These are phyloP conservation scores for Saccharomycopsis crataegensis DNA, from an alignment of 1,139 yeast species.

Conservation along the genomic window DNA sequence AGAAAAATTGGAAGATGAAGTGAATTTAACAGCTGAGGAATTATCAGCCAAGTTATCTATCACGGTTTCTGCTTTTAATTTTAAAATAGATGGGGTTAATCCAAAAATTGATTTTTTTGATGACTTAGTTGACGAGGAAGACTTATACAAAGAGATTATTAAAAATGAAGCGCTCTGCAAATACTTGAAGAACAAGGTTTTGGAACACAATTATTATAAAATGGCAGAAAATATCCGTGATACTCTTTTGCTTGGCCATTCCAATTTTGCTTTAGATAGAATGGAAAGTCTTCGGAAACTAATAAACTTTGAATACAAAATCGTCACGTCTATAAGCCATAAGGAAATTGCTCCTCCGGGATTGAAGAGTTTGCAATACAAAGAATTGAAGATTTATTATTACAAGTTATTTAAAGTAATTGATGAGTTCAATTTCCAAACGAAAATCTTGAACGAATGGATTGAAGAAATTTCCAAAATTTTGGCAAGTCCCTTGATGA, in stretches of 20 bases:
- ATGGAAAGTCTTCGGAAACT: constrained; percentile 19
- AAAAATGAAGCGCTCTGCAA: neutral
- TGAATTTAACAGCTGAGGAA: constrained; percentile 4
- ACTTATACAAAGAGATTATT: constrained; percentile 21
- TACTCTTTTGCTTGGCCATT: constrained; percentile 42
- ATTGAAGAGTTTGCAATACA: neutral
- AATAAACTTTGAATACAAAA: neutral
- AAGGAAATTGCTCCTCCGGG: neutral
- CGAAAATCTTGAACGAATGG: constrained; percentile 49
- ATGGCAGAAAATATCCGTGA: constrained; percentile 59
- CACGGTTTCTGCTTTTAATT: neutral
- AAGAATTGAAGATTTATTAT: constrained; percentile 7
- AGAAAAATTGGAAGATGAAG: constrained; percentile 18
- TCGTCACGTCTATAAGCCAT: neutral
- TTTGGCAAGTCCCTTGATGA: constrained; percentile 39
- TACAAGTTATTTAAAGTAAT: constrained; percentile 14
- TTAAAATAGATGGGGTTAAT: constrained; percentile 20
- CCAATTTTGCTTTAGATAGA: constrained; percentile 28
- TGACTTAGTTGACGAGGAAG: constrained; percentile 16
- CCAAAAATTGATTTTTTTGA: constrained; percentile 4
- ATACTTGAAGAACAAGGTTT: constrained; percentile 22
- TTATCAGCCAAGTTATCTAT: neutral
- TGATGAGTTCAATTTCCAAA: constrained; percentile 47
- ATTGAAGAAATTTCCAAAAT: constrained; percentile 38
- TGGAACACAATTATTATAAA: constrained; percentile 45